Conservation (phyloP, 345 rosid species). For the Eucalyptus camaldulensis region DNA sequence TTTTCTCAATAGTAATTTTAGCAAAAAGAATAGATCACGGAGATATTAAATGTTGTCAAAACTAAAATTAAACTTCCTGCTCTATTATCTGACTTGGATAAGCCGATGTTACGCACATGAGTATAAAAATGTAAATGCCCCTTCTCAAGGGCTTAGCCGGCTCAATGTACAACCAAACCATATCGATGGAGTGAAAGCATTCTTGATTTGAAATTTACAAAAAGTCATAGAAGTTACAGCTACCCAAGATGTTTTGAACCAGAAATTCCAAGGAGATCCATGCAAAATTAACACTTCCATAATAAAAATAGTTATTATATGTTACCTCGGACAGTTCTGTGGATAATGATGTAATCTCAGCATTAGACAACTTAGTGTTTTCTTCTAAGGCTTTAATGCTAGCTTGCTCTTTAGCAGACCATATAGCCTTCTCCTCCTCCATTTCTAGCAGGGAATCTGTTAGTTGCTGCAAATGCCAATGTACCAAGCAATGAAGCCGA, state of each 20-base stretch:
- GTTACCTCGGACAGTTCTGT: constrained; percentile 45
- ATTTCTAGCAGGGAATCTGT: constrained; percentile 70
- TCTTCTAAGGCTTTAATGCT: constrained; percentile 48
- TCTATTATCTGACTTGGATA: not conserved
- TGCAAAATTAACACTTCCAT: not conserved
- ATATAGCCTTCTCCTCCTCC: constrained; percentile 88
- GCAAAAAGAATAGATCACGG: not conserved
- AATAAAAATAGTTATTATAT: not conserved
- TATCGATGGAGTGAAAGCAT: not conserved
- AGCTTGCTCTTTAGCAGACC: constrained; percentile 67
- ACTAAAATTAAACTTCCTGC: not conserved
- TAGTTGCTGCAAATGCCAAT: constrained; percentile 46
- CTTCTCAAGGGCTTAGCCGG: not conserved
- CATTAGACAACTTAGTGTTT: constrained; percentile 24
- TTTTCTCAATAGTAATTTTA: not conserved
- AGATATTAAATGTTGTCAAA: not conserved
- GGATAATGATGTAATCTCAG: constrained; percentile 30
- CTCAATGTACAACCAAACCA: not conserved
- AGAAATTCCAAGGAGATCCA: not conserved
- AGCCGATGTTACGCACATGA: not conserved
- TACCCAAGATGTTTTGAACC: not conserved
- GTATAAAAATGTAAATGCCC: not conserved
- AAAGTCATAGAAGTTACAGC: not conserved
- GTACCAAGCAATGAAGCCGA: not conserved
- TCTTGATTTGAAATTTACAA: not conserved